Evolutionary conservation across 1,139 yeast species (phyloP), one percentile per base, ranked within the genome.

Genomic region (Oligophagozyma castellii): DNA sequence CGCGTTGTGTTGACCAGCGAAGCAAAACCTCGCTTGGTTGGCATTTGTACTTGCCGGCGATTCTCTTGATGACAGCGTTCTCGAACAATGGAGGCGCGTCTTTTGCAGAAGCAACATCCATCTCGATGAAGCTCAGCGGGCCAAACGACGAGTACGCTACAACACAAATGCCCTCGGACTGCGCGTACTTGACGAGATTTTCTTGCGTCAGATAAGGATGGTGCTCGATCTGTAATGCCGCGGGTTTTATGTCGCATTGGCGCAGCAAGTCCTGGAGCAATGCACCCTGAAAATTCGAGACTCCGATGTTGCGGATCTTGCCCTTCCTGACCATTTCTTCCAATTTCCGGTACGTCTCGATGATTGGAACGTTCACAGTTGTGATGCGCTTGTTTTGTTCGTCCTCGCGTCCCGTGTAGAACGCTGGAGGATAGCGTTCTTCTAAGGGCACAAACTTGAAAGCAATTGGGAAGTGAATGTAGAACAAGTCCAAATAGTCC

Each of bases 81-180:
- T 67, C 65, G 37, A 76, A 72, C 45, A 77, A 60, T 7, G 69
- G 55, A 13, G 69, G 67, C 27, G 73, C 63, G 36, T 59, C 54
- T 39, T 61, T 53, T 12, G 81, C 84, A 34, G 58, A 56, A 24
- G 65, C 61, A 34, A 58, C 59, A 44, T 66, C 56, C 55, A 76
- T 55, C 52, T 76, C 86, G 37, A 75, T 49, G 53, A 76, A 77
- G 4, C 81, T 72, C 51, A 70, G 77, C 15, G 86, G 84, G 26
- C 89, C 89, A 48, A 81, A 77, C 8, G 93, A 77, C 5, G 93
- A 80, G 64, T 83, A 83, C 16, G 77, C 95, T 31, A 83, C 79
- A 47, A 83, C 65, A 35, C 73, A 76, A 47, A 83, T 70, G 27
- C 68, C 73, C 42, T 69, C 57, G 24, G 58, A 46, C 53, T 78